A percentile compares a stretch with the other conserved stretches of the same genome.
Conservation (phyloP, 768 basidiomycete genomes). For the Pleurotus pulmonarius region DNA sequence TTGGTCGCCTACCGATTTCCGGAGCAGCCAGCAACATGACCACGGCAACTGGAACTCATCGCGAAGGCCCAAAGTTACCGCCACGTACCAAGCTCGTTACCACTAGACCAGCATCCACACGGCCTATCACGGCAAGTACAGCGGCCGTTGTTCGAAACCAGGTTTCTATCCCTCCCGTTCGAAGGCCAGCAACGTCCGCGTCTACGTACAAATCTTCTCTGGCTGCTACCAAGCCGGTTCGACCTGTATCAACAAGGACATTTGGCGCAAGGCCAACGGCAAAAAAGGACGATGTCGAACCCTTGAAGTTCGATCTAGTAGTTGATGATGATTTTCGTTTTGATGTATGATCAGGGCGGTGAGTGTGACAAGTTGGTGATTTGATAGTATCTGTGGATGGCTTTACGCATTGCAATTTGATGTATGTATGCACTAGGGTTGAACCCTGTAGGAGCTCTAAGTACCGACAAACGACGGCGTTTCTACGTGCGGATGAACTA, state of each 20-base stretch:
- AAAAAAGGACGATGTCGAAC: conserved; percentile 4
- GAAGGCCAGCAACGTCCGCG: conserved; percentile 6
- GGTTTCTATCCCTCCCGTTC: not conserved
- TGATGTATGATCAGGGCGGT: conserved; percentile 14
- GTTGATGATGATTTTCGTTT: conserved; percentile 22
- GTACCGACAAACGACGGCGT: not conserved
- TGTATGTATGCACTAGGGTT: not conserved
- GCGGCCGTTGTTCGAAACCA: not conserved
- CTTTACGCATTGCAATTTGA: not conserved
- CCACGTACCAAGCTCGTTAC: too few relatives aligned
- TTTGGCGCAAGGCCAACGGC: not conserved
- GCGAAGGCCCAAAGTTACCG: not conserved
- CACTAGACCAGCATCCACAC: not conserved
- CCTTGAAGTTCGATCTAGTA: conserved; percentile 7
- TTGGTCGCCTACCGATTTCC: not conserved
- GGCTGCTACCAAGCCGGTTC: not conserved
- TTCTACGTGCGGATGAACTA: not conserved
- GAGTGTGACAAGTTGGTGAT: not conserved
- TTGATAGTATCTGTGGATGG: not conserved
- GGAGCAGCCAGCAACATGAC: not conserved
- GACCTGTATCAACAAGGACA: not conserved
- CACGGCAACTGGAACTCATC: not conserved
- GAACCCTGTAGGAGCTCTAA: not conserved
- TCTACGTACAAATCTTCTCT: conserved; percentile 1
- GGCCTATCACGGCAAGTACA: not conserved